Evolutionary conservation across 495 filamentous ascomycete species (phyloP), one percentile per base, ranked within the genome.

Genomic region (Annulohypoxylon moriforme): DNA sequence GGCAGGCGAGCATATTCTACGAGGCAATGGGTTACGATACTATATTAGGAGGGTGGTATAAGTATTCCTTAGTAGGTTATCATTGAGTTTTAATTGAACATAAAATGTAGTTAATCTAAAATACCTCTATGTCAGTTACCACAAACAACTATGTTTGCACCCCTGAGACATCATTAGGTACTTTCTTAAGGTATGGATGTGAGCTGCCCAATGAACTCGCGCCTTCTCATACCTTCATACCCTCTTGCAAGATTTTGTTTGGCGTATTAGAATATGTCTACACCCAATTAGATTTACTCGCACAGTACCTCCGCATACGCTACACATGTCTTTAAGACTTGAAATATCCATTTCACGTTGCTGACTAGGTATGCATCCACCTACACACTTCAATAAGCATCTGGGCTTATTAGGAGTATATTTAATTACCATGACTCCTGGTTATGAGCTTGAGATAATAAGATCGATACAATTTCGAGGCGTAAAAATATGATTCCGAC

Each of bases 11-110:
- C 22, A 3, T 18, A 24, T 57, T 49, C 14, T 27, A 67, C 31
- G 63, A 59, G 9, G 42, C 24, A 5, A 53, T 49, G 46, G 46
- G 18, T 49, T 24, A 49, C 16, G 49, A 53, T 53, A 53, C 8
- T 11, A 25, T 31, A 53, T 53, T 24, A 4, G 49, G 49, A 13
- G 27, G 24, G 20, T 25, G 14, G 8, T 31, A 53, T 53, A 3
- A 31, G 9, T 53, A 2, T 16, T 25, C 20, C 6, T 52, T 29
- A 3, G 22, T 27, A 11, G 29, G 22, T 1, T 13, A 27, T 31
- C 11, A 31, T 53, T 24, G 24, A 16, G 49, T 53, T 20, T 53
- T 31, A 14, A 53, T 31, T 31, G 20, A 49, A 4, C 46, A 49
- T 49, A 3, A 20, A 44, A 18, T n/a, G 13, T n/a, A 44, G 5